phyloP scores from a whole-genome alignment of 495 filamentous ascomycete genomes.

The Aspergillus wentii region DNA sequence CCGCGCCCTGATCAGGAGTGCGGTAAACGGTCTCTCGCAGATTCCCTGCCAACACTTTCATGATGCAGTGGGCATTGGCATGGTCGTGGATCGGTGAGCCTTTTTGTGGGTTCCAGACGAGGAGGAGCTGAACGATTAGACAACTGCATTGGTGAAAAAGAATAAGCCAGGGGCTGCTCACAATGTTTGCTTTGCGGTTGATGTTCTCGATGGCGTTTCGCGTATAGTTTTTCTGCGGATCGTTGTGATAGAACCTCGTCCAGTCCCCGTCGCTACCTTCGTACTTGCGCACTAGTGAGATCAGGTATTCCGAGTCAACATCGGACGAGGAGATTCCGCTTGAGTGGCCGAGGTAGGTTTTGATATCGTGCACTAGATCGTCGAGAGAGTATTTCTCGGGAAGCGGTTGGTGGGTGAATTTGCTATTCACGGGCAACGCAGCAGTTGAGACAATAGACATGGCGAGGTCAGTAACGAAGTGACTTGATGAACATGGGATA shows the following conservation, averaged over 20 bases:
- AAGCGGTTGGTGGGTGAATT: no score
- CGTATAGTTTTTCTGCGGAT: constrained; percentile 34
- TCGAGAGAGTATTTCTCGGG: constrained; percentile 22
- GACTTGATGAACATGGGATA: no score
- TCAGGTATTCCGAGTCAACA: constrained; percentile 23
- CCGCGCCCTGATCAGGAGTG: constrained; percentile 46
- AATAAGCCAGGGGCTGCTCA: constrained; percentile 1
- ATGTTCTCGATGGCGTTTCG: constrained; percentile 35
- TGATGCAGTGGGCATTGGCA: constrained; percentile 71
- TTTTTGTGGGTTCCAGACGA: constrained; percentile 86
- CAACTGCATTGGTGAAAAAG: neutral
- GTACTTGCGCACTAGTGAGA: constrained; percentile 26
- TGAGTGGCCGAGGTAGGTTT: constrained; percentile 21
- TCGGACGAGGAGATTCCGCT: constrained; percentile 25
- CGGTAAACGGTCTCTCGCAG: constrained; percentile 72
- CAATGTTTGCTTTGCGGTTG: constrained; percentile 33
- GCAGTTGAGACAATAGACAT: no score
- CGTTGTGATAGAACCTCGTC: constrained; percentile 28
- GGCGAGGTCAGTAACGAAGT: no score
- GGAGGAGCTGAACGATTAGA: constrained; percentile 55
- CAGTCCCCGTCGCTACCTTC: constrained; percentile 28
- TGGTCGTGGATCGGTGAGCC: constrained; percentile 81
- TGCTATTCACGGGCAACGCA: no score
- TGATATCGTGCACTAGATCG: constrained; percentile 25
- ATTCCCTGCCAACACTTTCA: constrained; percentile 50